Evolutionary conservation across 2,329 filamentous ascomycete genomes (phyloP).

Genomic region (Epichloe elymi): DNA sequence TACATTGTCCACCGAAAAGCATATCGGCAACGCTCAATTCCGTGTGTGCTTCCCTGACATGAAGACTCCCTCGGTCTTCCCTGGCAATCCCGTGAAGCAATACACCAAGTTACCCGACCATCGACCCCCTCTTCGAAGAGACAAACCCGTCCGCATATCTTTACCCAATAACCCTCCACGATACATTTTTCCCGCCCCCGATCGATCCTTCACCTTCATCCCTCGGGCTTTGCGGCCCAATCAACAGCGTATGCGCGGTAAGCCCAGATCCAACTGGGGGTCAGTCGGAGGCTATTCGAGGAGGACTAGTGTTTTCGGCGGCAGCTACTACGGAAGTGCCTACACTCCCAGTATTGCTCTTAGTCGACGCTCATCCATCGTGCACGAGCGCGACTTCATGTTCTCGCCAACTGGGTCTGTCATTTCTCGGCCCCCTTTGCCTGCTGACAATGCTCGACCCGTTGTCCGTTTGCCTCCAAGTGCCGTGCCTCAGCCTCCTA

Average conservation of each 20-base stretch:
- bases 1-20: slow-evolving; percentile 69
- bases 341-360: slow-evolving; percentile 82
- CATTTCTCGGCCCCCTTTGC: slow-evolving; percentile 52
- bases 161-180: slow-evolving; percentile 66
- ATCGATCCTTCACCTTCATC: slow-evolving; percentile 96
- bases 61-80: slow-evolving; percentile 54
- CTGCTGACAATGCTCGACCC: slow-evolving; percentile 51
- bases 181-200: slow-evolving; percentile 82
- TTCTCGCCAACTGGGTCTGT: slow-evolving; percentile 72
- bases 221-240: slow-evolving; percentile 86
- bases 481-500: slow-evolving; percentile 28
- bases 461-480: slow-evolving; percentile 72
- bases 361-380: slow-evolving; percentile 74
- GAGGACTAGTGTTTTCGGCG: slow-evolving; percentile 69
- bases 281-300: slow-evolving; percentile 57
- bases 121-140: slow-evolving; percentile 85
- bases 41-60: slow-evolving; percentile 69
- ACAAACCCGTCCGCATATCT: slow-evolving; percentile 92
- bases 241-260: slow-evolving; percentile 61
- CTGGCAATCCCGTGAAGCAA: slow-evolving; percentile 69
- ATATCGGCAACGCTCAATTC: slow-evolving; percentile 74
- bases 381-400: slow-evolving; percentile 53
- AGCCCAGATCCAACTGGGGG: slow-evolving; percentile 56
- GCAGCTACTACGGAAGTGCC: slow-evolving; percentile 57
- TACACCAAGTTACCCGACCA: slow-evolving; percentile 93